A percentile compares a stretch with the other conserved stretches of the same genome.
Conservation (phyloP, 2,329 filamentous ascomycete genomes). For the Paecilomyces variotii region DNA sequence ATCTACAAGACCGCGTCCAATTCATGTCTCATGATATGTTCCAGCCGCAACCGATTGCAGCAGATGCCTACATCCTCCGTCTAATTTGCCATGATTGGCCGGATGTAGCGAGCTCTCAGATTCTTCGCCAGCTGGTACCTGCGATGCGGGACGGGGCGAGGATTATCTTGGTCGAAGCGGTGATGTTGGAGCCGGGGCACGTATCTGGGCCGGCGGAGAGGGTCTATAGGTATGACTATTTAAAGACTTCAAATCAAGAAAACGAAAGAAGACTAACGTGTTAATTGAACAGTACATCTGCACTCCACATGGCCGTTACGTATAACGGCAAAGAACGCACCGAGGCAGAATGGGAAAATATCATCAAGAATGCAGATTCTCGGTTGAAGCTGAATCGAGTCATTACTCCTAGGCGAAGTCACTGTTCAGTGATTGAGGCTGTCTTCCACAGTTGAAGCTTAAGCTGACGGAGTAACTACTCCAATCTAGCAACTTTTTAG, state of each 20-base stretch:
- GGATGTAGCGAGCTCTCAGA: conserved; percentile 12
- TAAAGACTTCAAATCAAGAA: not conserved
- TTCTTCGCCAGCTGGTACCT: conserved; percentile 13
- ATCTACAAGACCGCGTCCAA: conserved; percentile 4
- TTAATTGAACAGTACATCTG: not conserved
- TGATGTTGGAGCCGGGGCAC: conserved; percentile 12
- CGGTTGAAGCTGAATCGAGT: not conserved
- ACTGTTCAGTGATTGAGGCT: not conserved
- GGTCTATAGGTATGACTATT: not conserved
- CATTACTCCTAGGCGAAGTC: not conserved
- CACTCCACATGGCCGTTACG: not conserved
- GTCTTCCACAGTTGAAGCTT: not conserved
- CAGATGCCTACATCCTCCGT: conserved; percentile 16
- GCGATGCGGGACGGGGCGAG: conserved; percentile 10
- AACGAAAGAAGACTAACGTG: not conserved
- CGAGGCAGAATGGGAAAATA: not conserved
- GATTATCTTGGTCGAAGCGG: conserved; percentile 17
- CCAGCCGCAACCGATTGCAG: conserved; percentile 12
- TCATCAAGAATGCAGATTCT: not conserved
- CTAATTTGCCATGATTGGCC: conserved; percentile 18
- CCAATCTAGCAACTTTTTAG: too few species aligned
- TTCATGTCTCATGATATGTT: conserved; percentile 19
- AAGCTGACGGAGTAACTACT: too few species aligned
- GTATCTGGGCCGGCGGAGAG: not conserved
- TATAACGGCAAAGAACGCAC: not conserved